phyloP scores from a whole-genome alignment of 192 early-diverging fungal species.

The Bifiguratus adelaidae region DNA sequence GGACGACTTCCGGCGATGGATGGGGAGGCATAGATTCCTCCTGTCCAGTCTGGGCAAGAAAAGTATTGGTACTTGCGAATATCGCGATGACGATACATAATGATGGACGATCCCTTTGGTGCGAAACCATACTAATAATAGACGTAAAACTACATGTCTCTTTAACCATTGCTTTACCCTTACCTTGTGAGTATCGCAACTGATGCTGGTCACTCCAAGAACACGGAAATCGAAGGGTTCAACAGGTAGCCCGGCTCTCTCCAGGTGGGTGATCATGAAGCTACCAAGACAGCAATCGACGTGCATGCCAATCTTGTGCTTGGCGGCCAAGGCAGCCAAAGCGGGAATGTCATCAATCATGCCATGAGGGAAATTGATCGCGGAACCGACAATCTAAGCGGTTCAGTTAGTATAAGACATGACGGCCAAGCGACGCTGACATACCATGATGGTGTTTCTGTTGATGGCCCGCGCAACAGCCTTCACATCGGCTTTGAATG shows the following conservation, averaged over 20 bases:
- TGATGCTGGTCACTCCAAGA: constrained; percentile 89
- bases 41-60: constrained; percentile 83
- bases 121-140: constrained; percentile 80
- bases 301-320: constrained; percentile 80
- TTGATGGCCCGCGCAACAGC: constrained; percentile 75
- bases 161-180: neutral
- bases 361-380: constrained; percentile 90
- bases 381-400: constrained; percentile 73
- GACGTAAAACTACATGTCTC: neutral
- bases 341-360: constrained; percentile 83
- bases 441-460: constrained; percentile 79
- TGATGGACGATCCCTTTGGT: constrained; percentile 92
- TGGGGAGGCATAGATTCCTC: constrained; percentile 93
- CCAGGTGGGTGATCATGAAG: constrained; percentile 90
- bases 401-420: neutral
- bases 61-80: constrained; percentile 91
- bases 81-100: constrained; percentile 77
- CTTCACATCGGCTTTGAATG: constrained; percentile 65
- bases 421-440: neutral
- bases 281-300: constrained; percentile 95
- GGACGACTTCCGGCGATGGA: constrained; percentile 72
- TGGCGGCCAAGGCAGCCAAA: constrained; percentile 65
- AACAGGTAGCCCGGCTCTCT: constrained; percentile 84
- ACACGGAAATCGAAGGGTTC: constrained; percentile 80
- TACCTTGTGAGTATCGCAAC: constrained; percentile 92